A percentile compares a stretch with the other conserved stretches of the same genome.
phyloP scores from a whole-genome alignment of 1,139 yeast genomes.

The Candida labiduridarum region DNA sequence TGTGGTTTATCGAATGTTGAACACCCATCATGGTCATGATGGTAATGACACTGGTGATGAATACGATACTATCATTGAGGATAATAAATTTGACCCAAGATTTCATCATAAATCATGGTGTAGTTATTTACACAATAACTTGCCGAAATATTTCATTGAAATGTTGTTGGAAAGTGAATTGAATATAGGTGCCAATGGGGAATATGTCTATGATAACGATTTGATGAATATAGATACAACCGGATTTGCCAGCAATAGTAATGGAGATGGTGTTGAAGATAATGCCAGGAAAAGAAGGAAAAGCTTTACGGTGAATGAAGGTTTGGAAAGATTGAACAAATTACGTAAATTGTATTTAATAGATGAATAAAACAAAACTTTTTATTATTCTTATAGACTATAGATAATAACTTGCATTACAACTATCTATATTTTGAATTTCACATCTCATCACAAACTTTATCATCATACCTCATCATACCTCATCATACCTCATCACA shows the following conservation, averaged over 20 bases:
- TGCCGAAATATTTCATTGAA: constrained; percentile 27
- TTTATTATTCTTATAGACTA: neutral
- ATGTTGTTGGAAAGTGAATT: constrained; percentile 23
- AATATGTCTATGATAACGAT: constrained; percentile 22
- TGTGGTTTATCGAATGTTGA: constrained; percentile 29
- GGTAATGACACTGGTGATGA: constrained; percentile 6
- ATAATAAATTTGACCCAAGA: constrained; percentile 24
- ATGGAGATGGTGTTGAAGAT: neutral
- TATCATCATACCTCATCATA: neutral
- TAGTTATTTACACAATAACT: constrained; percentile 19
- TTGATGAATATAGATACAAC: constrained; percentile 17
- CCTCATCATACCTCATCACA: no score
- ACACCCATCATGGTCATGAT: constrained; percentile 6
- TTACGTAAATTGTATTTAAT: constrained; percentile 36
- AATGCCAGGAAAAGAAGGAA: constrained; percentile 11
- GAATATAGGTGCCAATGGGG: constrained; percentile 31
- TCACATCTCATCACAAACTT: no score
- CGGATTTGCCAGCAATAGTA: constrained; percentile 2
- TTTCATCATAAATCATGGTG: constrained; percentile 45
- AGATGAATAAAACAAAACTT: constrained; percentile 21
- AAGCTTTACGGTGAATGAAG: constrained; percentile 35
- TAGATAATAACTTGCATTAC: neutral
- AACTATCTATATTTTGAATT: no score
- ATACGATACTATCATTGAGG: constrained; percentile 9
- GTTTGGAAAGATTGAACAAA: constrained; percentile 36